Evolutionary conservation across 1,284 basidiomycete genomes (phyloP), one percentile per base, ranked within the genome.

Genomic region (Entoloma clypeatum): DNA sequence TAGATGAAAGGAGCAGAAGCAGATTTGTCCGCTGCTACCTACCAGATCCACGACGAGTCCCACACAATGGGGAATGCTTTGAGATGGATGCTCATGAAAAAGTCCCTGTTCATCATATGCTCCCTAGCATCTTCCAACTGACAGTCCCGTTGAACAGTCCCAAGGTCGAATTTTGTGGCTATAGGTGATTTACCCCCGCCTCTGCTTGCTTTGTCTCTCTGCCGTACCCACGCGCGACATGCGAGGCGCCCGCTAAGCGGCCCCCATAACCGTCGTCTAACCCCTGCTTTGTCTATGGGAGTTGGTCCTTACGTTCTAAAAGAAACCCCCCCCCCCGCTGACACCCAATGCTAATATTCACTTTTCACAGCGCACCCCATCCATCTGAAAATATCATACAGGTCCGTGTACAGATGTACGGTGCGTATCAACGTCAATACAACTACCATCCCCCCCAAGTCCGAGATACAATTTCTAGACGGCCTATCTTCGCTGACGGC

Each of bases 61-160:
- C 94, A 98, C 66, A 98, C 94, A 0, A 79, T 98, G 19, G 95
- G 95, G 11, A 99, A 99, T 57, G 78, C 92, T 0, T 71, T 99
- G 35, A 71, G 95, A 41, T 99, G 92, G 90, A 98, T 98, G 86
- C 66, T 98, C 48, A 98, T 98, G 95, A 97, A 98, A 69, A 95
- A 99, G 95, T 98, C 60, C 27, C 59, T 31, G 10, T 11, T 10
- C 36, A 18, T 41, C n/a, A n/a, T n/a, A n/a, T n/a, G n/a, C n/a
- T n/a, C 36, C 34, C 31, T 35, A 37, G 7, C 35, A 14, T 35
- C 31, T 11, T 23, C 35, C 17, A 34, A 41, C 22, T 39, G 35
- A 39, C 40, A 48, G 41, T 36, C 44, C 17, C 17, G 41, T 21
- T 31, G 40, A 37, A 19, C 48, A 98, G 95, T 60, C 90, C 95